Base-by-base conservation (phyloP, 2,329 filamentous ascomycete species). In the Paraconiothyrium sp. region DNA sequence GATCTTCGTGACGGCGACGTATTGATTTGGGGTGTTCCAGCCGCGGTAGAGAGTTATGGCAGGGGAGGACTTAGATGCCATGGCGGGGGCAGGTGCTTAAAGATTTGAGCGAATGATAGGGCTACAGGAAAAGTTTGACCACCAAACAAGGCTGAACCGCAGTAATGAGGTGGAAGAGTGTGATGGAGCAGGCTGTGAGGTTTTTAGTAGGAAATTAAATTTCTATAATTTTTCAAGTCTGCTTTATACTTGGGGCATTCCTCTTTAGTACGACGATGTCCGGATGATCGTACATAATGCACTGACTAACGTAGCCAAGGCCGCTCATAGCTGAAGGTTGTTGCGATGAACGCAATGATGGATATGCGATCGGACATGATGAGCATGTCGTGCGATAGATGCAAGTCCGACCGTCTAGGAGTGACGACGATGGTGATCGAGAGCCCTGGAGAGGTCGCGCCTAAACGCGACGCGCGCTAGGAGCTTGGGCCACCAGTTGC, bases 1-100 rank as follows among this genome's bases (percentile, higher is more conserved):
- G 55, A 90, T 79, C 72, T 90, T 90, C 48, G 78, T 84, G 56
- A 88, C 86, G n/a, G n/a, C n/a, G 54, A 83, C 80, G 67, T 88
- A 82, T 20, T 67, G 66, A 5, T 76, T 78, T 1, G 72, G 61
- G 2, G 76, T 71, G 35, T 77, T 75, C 60, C 80, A 84, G 50
- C 86, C 86, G 44, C 86, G 84, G 72, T 81, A 86, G 52, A 89
- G 63, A 7, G 77, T 84, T 27, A 80, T 65, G 32, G 58, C 68
- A 13, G 57, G 24, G 9, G 27, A 22, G 6, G 32, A 27, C 3
- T 49, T 51, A 37, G 48, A 27, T 30, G 47, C 37, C 63, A 65
- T 62, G 4, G 43, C 46, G 32, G 11, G 46, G 7, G 32, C 14
- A 14, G 44, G 32, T 11, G 20, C 3, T 20, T 14, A 55, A 27